Evolutionary conservation across 179 eudicot genomes (phyloP).

Genomic region (Spinacia oleracea): DNA sequence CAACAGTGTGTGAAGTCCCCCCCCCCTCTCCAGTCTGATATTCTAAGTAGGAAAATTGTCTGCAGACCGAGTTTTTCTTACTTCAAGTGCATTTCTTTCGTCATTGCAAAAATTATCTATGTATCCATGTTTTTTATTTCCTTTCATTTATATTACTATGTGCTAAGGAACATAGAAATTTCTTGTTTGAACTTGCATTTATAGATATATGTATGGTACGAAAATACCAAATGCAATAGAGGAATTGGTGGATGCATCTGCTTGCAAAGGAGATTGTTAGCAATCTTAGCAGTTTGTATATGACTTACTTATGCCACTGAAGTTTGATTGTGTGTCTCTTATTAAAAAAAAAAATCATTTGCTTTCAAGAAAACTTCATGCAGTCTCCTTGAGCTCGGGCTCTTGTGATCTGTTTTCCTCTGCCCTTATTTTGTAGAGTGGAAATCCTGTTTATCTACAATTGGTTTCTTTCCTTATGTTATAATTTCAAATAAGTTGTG

Average conservation of each 20-base stretch:
- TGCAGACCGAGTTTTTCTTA: background rate
- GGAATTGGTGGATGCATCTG: background rate
- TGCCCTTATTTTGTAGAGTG: background rate
- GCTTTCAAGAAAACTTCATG: background rate
- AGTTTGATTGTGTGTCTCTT: background rate
- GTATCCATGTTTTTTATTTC: background rate
- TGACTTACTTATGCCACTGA: background rate
- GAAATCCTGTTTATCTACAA: background rate
- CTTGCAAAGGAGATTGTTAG: background rate
- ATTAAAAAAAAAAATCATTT: too few species aligned
- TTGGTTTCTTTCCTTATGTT: background rate
- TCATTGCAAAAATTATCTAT: background rate
- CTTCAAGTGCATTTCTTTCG: background rate
- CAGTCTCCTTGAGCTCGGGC: background rate
- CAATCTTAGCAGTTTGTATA: background rate
- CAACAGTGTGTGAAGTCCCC: background rate
- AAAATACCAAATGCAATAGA: background rate
- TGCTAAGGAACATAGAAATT: background rate
- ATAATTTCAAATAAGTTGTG: slow-evolving; percentile 4
- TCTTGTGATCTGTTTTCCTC: background rate
- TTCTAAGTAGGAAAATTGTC: background rate
- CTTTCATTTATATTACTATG: background rate
- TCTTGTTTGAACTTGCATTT: background rate
- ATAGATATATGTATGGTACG: background rate
- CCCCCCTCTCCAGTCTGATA: background rate